phyloP scores from a whole-genome alignment of 768 basidiomycete species.

The Polyporus arcularius region DNA sequence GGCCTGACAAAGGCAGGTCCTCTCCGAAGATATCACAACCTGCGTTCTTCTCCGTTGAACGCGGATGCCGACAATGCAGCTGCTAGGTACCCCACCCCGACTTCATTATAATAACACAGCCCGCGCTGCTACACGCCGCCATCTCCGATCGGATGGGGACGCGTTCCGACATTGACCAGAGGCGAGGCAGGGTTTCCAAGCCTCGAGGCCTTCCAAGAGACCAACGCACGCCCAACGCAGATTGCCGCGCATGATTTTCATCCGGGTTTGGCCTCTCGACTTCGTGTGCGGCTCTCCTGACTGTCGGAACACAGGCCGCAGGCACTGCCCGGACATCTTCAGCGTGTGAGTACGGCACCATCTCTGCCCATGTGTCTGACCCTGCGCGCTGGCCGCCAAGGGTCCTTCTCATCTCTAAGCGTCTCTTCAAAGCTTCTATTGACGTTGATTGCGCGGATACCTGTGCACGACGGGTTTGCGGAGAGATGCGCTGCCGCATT shows the following conservation, averaged over 20 bases:
- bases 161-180: neutral
- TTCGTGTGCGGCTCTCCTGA: conserved; percentile 1
- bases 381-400: conserved; percentile 6
- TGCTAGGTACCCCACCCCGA: neutral
- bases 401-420: conserved; percentile 11
- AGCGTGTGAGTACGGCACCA: neutral
- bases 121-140: neutral
- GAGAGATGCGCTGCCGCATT: conserved; percentile 12
- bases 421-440: conserved; percentile 5
- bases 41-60: neutral
- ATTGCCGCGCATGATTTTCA: conserved; percentile 18
- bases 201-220: neutral
- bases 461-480: conserved; percentile 14
- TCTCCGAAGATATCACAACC: neutral
- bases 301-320: conserved; percentile 6
- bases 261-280: conserved; percentile 6
- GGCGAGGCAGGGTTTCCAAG: neutral
- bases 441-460: conserved; percentile 20
- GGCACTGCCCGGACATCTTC: conserved; percentile 3
- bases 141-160: neutral
- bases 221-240: neutral
- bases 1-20: neutral
- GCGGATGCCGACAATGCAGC: neutral
- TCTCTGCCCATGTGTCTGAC: neutral
- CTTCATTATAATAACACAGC: neutral